A percentile compares a stretch with the other conserved stretches of the same genome.
Evolutionary conservation across 495 filamentous ascomycete species (phyloP).

Genomic region (Hypomontagnella submonticulosa): DNA sequence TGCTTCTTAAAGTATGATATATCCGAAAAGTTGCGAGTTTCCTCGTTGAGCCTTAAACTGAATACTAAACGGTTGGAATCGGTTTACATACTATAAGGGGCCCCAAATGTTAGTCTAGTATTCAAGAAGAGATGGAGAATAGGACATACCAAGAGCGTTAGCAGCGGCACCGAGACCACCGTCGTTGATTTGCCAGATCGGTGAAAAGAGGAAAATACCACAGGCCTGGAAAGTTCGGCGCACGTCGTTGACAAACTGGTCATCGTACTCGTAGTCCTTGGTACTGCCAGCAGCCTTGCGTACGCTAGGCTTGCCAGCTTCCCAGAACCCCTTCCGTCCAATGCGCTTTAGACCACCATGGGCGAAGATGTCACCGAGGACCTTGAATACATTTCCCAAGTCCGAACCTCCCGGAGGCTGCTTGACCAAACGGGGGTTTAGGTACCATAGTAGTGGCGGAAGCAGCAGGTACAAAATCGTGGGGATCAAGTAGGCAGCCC

Average conservation of each 20-base stretch:
- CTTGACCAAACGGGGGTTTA: constrained; percentile 61
- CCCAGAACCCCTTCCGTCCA: constrained; percentile 67
- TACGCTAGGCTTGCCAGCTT: constrained; percentile 67
- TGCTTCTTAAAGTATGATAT: no score
- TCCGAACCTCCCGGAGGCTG: constrained; percentile 64
- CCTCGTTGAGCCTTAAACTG: no score
- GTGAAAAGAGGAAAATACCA: constrained; percentile 66
- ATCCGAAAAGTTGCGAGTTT: no score
- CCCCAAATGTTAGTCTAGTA: no score
- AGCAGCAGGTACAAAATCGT: constrained; percentile 66
- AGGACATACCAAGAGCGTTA: constrained; percentile 55
- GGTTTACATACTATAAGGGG: no score
- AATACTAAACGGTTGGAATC: no score
- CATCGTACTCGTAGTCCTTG: constrained; percentile 54
- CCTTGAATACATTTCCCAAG: constrained; percentile 64
- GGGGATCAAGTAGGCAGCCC: constrained; percentile 76
- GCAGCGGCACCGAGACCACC: constrained; percentile 57
- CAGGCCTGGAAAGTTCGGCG: constrained; percentile 63
- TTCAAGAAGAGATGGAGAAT: no score
- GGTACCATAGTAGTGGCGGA: constrained; percentile 59
- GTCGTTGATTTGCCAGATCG: constrained; percentile 71
- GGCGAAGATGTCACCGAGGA: constrained; percentile 60
- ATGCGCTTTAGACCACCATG: constrained; percentile 62
- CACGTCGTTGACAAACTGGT: constrained; percentile 64
- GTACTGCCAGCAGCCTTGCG: constrained; percentile 60